Evolutionary conservation across 2,329 filamentous ascomycete genomes (phyloP).

Genomic region (Coniosporium uncinatum): DNA sequence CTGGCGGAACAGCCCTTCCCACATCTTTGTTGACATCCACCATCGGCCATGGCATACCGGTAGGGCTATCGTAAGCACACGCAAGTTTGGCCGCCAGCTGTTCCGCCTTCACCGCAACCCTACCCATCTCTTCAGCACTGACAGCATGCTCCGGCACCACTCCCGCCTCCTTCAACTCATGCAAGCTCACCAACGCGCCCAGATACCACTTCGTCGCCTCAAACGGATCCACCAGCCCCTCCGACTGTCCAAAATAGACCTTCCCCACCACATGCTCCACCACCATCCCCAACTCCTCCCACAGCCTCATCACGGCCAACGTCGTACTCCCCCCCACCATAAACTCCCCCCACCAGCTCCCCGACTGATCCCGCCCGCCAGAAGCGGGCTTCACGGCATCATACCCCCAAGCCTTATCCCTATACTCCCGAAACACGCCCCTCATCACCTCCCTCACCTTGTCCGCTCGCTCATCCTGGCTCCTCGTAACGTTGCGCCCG

Average conservation of each 20-base stretch:
- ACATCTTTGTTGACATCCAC: constrained; percentile 28
- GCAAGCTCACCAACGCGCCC: constrained; percentile 28
- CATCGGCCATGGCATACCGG: constrained; percentile 37
- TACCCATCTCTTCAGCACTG: constrained; percentile 18
- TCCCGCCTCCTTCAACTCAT: constrained; percentile 32
- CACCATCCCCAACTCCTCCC: constrained; percentile 30
- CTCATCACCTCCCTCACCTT: constrained; percentile 29
- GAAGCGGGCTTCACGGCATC: constrained; percentile 31
- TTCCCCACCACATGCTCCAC: constrained; percentile 26
- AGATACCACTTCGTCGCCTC: constrained; percentile 35
- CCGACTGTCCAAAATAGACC: constrained; percentile 25
- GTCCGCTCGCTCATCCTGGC: constrained; percentile 10
- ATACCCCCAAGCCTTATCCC: constrained; percentile 28
- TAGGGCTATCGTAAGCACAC: constrained; percentile 31
- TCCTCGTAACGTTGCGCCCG: no score
- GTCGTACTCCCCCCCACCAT: constrained; percentile 33
- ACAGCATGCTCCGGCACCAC: constrained; percentile 26
- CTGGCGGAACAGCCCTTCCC: constrained; percentile 22
- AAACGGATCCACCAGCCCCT: constrained; percentile 30
- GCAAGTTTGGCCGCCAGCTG: constrained; percentile 26
- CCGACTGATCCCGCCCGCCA: constrained; percentile 22
- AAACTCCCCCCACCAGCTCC: constrained; percentile 35
- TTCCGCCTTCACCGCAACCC: constrained; percentile 27
- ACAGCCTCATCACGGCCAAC: constrained; percentile 32
- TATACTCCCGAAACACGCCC: constrained; percentile 31